Percentiles rank a stretch among this genome's conserved stretches.
These are phyloP conservation scores for Apium graveolens DNA, from an alignment of 129 eudicot genomes.

Conservation along the genomic window DNA sequence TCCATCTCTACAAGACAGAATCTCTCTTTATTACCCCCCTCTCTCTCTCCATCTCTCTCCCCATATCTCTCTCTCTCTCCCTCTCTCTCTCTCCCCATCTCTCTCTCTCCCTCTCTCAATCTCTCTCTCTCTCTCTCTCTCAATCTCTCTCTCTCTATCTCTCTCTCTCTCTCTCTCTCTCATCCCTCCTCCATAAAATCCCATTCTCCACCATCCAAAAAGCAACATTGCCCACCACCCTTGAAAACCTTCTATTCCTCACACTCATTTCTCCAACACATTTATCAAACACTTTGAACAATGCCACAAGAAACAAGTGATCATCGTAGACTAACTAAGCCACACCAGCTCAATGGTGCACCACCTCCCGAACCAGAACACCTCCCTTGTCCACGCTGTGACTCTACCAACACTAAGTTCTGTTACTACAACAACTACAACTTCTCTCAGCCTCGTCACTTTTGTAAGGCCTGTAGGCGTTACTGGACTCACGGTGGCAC, in stretches of 20 bases:
- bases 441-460: constrained; percentile 85
- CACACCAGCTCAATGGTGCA: constrained; percentile 15
- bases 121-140: constrained; percentile 11
- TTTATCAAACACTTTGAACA: neutral
- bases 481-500: constrained; percentile 85
- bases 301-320: constrained; percentile 41
- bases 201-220: constrained; percentile 20
- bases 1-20: constrained; percentile 5
- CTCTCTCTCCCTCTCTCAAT: constrained; percentile 2
- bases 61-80: constrained; percentile 15
- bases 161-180: constrained; percentile 12
- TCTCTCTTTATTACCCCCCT: constrained; percentile 3
- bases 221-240: constrained; percentile 1
- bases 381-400: constrained; percentile 79
- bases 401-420: constrained; percentile 76
- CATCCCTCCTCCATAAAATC: constrained; percentile 28
- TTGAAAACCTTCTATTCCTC: neutral
- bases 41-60: constrained; percentile 17
- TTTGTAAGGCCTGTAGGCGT: constrained; percentile 70
- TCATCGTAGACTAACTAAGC: constrained; percentile 28
- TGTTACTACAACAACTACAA: constrained; percentile 94
- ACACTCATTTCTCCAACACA: too few relatives aligned
- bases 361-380: constrained; percentile 77
- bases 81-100: constrained; percentile 14
- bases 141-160: neutral